Conservation (phyloP, 495 filamentous ascomycete species). For the Aspergillus nanangensis region DNA sequence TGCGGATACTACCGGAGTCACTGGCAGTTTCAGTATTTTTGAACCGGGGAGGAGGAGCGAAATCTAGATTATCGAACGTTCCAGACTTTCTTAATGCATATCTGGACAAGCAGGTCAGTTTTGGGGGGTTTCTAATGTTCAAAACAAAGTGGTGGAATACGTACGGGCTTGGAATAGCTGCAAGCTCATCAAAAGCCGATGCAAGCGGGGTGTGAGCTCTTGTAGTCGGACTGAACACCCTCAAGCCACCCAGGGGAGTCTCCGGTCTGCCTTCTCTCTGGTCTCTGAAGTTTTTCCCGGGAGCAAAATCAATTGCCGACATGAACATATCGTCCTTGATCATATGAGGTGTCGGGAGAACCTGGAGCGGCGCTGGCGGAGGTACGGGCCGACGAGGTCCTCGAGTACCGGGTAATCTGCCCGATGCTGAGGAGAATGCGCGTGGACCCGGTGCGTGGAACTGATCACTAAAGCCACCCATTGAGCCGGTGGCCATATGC, state of each 20-base stretch:
- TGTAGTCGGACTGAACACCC: constrained; percentile 67
- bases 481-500: constrained; percentile 44
- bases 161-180: constrained; percentile 86
- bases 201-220: constrained; percentile 71
- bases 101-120: constrained; percentile 44
- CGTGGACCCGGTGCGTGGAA: constrained; percentile 49
- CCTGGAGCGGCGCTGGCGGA: constrained; percentile 67
- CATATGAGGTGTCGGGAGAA: constrained; percentile 81
- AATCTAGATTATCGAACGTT: constrained; percentile 87
- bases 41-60: constrained; percentile 88
- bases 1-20: constrained; percentile 87
- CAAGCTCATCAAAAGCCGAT: constrained; percentile 82
- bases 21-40: constrained; percentile 66
- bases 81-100: constrained; percentile 84
- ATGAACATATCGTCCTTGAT: constrained; percentile 79
- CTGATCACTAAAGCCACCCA: constrained; percentile 35
- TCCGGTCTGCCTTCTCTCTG: constrained; percentile 70
- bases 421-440: constrained; percentile 66
- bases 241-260: constrained; percentile 70
- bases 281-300: constrained; percentile 64
- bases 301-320: constrained; percentile 80
- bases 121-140: constrained; percentile 5
- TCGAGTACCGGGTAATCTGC: constrained; percentile 43
- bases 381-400: constrained; percentile 59
- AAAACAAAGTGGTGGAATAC: constrained; percentile 32